Percentiles rank a stretch among this genome's conserved stretches.
These are phyloP conservation scores for Sugiyamaella japonica DNA, from an alignment of 1,139 yeast genomes.

Conservation along the genomic window DNA sequence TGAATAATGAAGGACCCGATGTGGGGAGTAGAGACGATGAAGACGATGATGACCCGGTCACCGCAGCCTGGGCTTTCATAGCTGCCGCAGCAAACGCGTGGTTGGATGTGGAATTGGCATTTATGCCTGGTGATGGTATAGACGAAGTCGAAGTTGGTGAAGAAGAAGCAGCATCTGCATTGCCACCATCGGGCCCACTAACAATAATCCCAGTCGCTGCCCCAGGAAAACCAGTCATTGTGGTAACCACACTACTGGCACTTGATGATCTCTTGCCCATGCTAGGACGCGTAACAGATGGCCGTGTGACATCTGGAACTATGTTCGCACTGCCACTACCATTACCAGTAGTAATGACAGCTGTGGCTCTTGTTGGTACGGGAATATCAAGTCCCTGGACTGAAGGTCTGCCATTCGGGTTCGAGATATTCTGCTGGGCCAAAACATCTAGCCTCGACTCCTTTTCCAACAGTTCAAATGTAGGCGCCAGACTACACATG, in stretches of 20 bases:
- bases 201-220: neutral
- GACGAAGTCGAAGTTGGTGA: neutral
- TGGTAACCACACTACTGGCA: constrained; percentile 16
- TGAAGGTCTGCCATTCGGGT: neutral
- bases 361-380: neutral
- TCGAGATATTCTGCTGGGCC: constrained; percentile 24
- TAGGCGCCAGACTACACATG: constrained; percentile 39
- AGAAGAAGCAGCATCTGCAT: neutral
- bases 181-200: neutral
- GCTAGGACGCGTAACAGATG: constrained; percentile 9
- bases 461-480: constrained; percentile 33
- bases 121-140: neutral
- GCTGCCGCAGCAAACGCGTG: constrained; percentile 1
- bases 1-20: constrained; percentile 9
- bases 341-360: neutral
- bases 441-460: constrained; percentile 32
- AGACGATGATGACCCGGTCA: neutral
- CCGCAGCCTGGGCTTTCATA: constrained; percentile 1
- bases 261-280: constrained; percentile 19
- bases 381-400: neutral
- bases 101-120: neutral
- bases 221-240: neutral
- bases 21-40: constrained; percentile 1
- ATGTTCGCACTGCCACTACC: neutral
- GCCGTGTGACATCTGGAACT: neutral